These are phyloP conservation scores for Cutaneotrichosporon daszewskae DNA, from an alignment of 1,284 basidiomycete genomes.

Conservation along the genomic window DNA sequence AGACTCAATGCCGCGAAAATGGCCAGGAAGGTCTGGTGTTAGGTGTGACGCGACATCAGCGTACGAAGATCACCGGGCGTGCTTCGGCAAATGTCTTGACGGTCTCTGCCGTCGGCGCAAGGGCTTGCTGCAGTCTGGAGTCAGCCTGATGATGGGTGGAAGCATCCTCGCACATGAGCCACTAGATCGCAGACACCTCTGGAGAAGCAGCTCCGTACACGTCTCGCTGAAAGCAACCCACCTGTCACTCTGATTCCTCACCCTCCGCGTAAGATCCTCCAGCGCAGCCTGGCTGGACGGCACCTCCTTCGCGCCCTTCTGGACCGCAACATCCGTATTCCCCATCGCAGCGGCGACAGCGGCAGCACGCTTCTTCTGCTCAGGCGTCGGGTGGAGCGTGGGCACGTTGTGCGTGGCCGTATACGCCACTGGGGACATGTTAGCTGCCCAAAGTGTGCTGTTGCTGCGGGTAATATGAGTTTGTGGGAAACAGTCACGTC, in stretches of 20 bases:
- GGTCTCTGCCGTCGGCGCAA: slow-evolving; percentile 30
- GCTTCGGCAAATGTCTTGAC: slow-evolving; percentile 30
- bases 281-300: slow-evolving; percentile 1
- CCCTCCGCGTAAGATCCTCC: slow-evolving; percentile 14
- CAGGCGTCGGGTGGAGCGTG: neutral
- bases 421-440: slow-evolving; percentile 5
- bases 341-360: neutral
- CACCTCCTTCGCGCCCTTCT: no score
- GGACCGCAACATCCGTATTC: neutral
- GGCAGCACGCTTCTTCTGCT: neutral
- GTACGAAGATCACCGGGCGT: slow-evolving; percentile 35
- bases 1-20: slow-evolving; percentile 30
- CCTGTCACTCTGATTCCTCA: slow-evolving; percentile 33
- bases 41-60: slow-evolving; percentile 3
- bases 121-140: slow-evolving; percentile 27
- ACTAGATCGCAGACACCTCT: no score
- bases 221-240: no score
- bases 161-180: no score
- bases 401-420: neutral
- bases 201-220: neutral
- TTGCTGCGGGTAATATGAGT: no score
- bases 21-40: slow-evolving; percentile 31
- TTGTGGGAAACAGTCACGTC: no score
- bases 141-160: no score
- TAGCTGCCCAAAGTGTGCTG: no score